Percentiles rank a stretch among this genome's conserved stretches.
Evolutionary conservation across 2,329 filamentous ascomycete genomes (phyloP).

Genomic region (Colletotrichum abscissum): DNA sequence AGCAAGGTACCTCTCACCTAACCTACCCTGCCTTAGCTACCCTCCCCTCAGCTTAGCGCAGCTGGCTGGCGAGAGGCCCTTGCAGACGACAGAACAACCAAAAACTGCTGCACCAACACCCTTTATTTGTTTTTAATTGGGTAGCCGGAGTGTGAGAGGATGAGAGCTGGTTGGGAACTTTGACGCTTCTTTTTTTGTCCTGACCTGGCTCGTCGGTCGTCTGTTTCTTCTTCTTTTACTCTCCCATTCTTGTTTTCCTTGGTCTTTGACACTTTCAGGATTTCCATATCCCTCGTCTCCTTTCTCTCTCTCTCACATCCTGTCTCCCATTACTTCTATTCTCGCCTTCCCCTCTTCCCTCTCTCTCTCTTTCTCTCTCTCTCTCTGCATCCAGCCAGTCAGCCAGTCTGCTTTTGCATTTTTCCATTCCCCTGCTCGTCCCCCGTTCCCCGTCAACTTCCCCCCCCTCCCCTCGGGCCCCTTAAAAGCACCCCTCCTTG

Average conservation of each 20-base stretch:
- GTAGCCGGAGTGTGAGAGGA: not conserved
- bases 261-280: not conserved
- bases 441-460: conserved; percentile 26
- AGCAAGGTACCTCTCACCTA: not conserved
- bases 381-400: not conserved
- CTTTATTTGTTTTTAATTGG: conserved; percentile 7
- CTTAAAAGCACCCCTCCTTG: conserved; percentile 9
- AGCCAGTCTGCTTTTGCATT: conserved; percentile 22
- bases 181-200: not conserved
- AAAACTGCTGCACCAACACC: conserved; percentile 12
- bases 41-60: conserved; percentile 14
- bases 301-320: not conserved
- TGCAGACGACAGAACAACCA: conserved; percentile 29
- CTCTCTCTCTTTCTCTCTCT: not conserved
- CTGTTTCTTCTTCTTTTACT: conserved; percentile 7
- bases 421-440: conserved; percentile 18
- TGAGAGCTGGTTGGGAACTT: not conserved
- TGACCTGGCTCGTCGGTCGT: not conserved
- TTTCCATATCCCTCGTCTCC: not conserved
- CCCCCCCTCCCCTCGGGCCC: not conserved
- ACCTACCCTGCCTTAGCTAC: not conserved
- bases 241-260: not conserved
- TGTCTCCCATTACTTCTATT: not conserved
- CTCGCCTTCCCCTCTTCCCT: not conserved
- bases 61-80: conserved; percentile 28